Base-by-base conservation (phyloP, 495 filamentous ascomycete species). In the Durotheca rogersii region DNA sequence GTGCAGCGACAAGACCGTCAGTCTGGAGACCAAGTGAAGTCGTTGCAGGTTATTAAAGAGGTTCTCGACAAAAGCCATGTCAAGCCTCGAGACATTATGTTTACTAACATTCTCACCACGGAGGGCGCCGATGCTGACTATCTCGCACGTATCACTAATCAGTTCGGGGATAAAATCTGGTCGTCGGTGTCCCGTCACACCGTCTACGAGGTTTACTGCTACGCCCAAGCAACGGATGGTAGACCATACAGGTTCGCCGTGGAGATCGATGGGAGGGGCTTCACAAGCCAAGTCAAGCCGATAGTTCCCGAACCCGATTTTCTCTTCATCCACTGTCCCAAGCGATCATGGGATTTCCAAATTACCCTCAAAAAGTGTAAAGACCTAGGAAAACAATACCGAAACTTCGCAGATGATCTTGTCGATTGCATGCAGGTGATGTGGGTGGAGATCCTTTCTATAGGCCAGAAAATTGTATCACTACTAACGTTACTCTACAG, bases 191-290 rank as follows among this genome's bases (percentile, higher is more conserved):
- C 58, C 2, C 56, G 59, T 16, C 67, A 45, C 19, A 63, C 78
- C 2, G 50, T 65, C 1, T 86, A 85, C 51, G 75, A 81, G 16
- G 79, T 81, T 30, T 65, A 64, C 11, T 83, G 80, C 47, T 58
- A 37, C 18, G 17, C 41, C 6, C 47, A 38, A 6, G 40, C 40
- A 21, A 42, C 17, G 15, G 56, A 60, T 0, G 56, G 52, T 10
- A 14, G 40, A 0, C 35, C 50, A 6, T 60, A 60, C 1, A 34
- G 46, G 0, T 74, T 85, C 46, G 45, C 75, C 11, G 65, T 86
- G 5, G 68, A 72, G 2, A 64, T 86, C n/a, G 66, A 80, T 56
- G 69, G 66, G 3, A 56, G 61, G 5, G 43, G 30, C 0, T 69
- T 73, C 40, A 48, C 47, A 0, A 54, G 56, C 33, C 46, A 33